Evolutionary conservation across 1,284 basidiomycete genomes (phyloP).

Genomic region (Leccinum variabile): DNA sequence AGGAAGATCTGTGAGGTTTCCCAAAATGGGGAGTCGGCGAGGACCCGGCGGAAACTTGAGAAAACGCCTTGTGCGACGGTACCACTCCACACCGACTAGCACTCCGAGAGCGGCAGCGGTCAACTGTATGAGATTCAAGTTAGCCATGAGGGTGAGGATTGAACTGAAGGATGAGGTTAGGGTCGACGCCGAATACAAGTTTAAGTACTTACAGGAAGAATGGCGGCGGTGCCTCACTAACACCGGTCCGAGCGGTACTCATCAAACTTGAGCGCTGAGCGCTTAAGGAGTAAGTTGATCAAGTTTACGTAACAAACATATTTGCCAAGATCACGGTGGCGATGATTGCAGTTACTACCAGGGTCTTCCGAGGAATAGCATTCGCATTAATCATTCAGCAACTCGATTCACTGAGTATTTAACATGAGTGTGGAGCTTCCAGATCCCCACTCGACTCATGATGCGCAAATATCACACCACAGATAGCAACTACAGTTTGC

Average conservation of each 20-base stretch:
- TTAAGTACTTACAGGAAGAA: not conserved
- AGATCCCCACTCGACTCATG: not conserved
- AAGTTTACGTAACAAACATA: not conserved
- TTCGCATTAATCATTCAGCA: not conserved
- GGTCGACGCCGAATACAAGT: not conserved
- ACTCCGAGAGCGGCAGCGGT: not conserved
- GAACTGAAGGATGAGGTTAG: not conserved
- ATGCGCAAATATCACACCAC: slow-evolving; percentile 12
- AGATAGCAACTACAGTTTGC: slow-evolving; percentile 8
- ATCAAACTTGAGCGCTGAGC: no score
- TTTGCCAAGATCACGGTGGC: not conserved
- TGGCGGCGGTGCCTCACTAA: not conserved
- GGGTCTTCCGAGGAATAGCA: not conserved
- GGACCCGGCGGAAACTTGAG: slow-evolving; percentile 11
- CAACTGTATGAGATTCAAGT: not conserved
- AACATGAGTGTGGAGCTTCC: not conserved
- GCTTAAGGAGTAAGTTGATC: no score
- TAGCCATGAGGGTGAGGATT: not conserved
- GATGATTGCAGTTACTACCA: not conserved
- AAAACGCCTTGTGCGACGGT: slow-evolving; percentile 2
- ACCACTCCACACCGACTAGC: slow-evolving; percentile 1
- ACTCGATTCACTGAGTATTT: not conserved
- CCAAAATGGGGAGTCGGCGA: slow-evolving; percentile 4
- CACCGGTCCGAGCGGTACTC: not conserved
- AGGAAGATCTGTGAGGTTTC: slow-evolving; percentile 7